Conservation (phyloP, 2,329 filamentous ascomycete genomes). For the Ambrosiella cleistominuta region DNA sequence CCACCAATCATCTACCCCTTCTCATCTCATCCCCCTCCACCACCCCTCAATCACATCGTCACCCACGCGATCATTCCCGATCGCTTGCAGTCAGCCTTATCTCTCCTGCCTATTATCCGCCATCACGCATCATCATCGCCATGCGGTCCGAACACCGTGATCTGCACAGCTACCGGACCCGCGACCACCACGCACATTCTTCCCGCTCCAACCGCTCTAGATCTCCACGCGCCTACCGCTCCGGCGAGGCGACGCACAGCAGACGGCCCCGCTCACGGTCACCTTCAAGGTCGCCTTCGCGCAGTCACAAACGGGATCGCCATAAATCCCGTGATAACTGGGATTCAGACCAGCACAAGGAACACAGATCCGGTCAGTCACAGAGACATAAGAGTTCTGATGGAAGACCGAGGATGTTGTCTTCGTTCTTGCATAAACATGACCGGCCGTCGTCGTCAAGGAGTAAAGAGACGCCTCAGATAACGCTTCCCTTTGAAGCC, state of each 20-base stretch:
- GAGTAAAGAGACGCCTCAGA: not conserved
- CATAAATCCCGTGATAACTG: not conserved
- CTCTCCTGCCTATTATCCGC: no score
- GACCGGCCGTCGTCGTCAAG: not conserved
- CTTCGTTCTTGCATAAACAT: not conserved
- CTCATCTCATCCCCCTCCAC: no score
- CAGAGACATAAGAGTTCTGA: not conserved
- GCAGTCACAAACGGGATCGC: not conserved
- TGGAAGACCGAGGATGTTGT: not conserved
- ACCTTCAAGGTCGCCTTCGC: not conserved
- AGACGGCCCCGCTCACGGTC: not conserved
- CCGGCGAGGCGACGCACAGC: not conserved
- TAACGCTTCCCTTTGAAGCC: slow-evolving; percentile 45
- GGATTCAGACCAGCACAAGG: not conserved
- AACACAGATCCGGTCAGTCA: not conserved
- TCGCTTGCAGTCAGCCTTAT: no score
- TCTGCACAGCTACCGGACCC: not conserved
- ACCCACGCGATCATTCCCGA: no score
- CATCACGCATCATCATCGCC: no score
- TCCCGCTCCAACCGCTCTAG: not conserved
- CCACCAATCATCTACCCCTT: no score
- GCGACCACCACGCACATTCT: not conserved
- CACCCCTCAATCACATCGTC: no score
- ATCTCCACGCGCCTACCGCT: not conserved
- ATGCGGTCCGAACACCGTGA: not conserved